Conservation (phyloP, 805 yeast species). For the Ogataea nitratoaversa region DNA sequence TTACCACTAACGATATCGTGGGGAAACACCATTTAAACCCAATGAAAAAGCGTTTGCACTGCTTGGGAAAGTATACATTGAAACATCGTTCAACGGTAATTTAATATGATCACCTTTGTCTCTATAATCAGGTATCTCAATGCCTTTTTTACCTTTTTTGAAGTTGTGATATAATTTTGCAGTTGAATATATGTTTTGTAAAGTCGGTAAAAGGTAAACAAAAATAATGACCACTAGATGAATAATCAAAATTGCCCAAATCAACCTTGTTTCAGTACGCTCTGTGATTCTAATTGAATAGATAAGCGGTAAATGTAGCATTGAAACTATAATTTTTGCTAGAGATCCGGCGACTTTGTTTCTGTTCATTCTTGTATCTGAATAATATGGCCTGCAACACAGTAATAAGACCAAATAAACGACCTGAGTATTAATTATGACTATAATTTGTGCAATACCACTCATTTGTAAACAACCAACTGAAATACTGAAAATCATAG, state of each 20-base stretch:
- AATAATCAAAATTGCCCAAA: constrained; percentile 38
- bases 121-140: constrained; percentile 20
- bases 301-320: constrained; percentile 42
- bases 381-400: constrained; percentile 29
- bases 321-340: constrained; percentile 36
- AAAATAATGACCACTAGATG: constrained; percentile 30
- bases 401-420: constrained; percentile 25
- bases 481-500: constrained; percentile 35
- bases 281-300: constrained; percentile 34
- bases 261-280: constrained; percentile 36
- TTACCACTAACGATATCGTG: not conserved
- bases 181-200: constrained; percentile 26
- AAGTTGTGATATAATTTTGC: constrained; percentile 11
- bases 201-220: constrained; percentile 25
- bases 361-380: constrained; percentile 30
- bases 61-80: constrained; percentile 1
- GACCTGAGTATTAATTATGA: constrained; percentile 35
- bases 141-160: constrained; percentile 19
- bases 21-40: not conserved
- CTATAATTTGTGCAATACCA: constrained; percentile 42
- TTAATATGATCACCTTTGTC: constrained; percentile 20
- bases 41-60: not conserved
- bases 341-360: constrained; percentile 32
- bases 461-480: constrained; percentile 41
- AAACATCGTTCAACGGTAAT: constrained; percentile 14